A percentile compares a stretch with the other conserved stretches of the same genome.
Conservation (phyloP, 2,329 filamentous ascomycete species). For the Venturia effusa region DNA sequence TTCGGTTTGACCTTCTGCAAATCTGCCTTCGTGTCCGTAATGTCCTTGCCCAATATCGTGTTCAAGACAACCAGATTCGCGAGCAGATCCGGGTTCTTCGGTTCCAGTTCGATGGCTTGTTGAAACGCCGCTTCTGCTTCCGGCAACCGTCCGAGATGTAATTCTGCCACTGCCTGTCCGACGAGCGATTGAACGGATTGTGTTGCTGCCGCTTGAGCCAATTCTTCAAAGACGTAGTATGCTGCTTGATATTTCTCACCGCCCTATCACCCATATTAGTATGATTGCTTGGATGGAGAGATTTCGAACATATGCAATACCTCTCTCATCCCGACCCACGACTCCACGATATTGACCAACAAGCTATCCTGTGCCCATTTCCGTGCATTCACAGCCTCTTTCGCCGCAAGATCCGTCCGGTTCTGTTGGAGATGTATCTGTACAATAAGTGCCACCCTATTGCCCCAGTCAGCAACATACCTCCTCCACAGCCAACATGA, state of each 20-base stretch:
- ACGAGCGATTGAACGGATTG: slow-evolving; percentile 67
- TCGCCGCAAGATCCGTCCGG: slow-evolving; percentile 77
- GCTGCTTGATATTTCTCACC: slow-evolving; percentile 93
- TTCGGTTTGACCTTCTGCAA: slow-evolving; percentile 49
- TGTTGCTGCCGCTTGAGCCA: slow-evolving; percentile 76
- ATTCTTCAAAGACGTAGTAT: slow-evolving; percentile 95
- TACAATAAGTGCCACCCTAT: slow-evolving; percentile 71
- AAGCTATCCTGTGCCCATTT: slow-evolving; percentile 93
- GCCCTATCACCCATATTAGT: slow-evolving; percentile 45
- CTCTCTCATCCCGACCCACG: slow-evolving; percentile 83
- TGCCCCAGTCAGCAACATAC: not conserved
- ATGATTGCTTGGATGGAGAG: slow-evolving; percentile 12
- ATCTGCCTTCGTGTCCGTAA: slow-evolving; percentile 42
- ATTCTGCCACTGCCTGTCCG: slow-evolving; percentile 79
- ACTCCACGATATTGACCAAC: slow-evolving; percentile 87
- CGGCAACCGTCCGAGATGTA: slow-evolving; percentile 78
- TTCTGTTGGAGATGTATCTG: slow-evolving; percentile 92
- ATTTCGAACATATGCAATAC: slow-evolving; percentile 38
- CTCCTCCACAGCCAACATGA: not conserved
- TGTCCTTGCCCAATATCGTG: slow-evolving; percentile 63
- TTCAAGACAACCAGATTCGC: slow-evolving; percentile 76
- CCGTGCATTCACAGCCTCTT: slow-evolving; percentile 77
- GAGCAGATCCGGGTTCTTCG: slow-evolving; percentile 60
- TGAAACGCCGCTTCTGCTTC: slow-evolving; percentile 83
- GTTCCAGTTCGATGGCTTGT: slow-evolving; percentile 65